These are phyloP conservation scores for Macrophomina pseudophaseolina DNA, from an alignment of 2,329 filamentous ascomycete genomes.

Conservation along the genomic window DNA sequence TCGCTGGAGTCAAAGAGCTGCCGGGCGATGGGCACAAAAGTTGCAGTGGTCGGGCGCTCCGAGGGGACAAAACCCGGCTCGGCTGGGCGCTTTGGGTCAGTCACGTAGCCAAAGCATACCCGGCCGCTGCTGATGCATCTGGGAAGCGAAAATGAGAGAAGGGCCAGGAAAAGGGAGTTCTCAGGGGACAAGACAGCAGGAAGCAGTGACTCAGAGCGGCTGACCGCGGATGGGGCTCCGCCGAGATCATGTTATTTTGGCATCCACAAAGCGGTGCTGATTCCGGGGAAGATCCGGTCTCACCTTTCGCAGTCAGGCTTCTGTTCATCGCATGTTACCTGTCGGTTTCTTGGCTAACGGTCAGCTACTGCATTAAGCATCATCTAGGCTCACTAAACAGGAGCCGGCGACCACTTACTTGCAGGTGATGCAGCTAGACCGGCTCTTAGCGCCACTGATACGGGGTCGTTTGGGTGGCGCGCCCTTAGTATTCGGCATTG, in stretches of 20 bases:
- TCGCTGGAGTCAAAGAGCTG: neutral
- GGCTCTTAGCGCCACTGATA: conserved; percentile 10
- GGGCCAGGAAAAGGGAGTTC: neutral
- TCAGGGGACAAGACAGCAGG: neutral
- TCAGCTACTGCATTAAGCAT: conserved; percentile 7
- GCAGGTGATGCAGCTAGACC: conserved; percentile 23
- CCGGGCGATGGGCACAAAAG: conserved; percentile 20
- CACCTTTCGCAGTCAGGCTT: conserved; percentile 47
- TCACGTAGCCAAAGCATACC: conserved; percentile 37
- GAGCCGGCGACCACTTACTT: conserved; percentile 13
- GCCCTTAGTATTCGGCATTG: neutral
- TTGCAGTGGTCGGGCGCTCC: neutral
- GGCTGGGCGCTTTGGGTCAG: neutral
- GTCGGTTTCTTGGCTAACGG: conserved; percentile 31
- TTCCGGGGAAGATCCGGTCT: neutral
- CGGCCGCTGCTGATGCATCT: conserved; percentile 37
- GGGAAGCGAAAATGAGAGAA: neutral
- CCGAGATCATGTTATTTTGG: neutral
- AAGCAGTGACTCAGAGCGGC: neutral
- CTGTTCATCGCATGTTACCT: conserved; percentile 45
- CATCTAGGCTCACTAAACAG: neutral
- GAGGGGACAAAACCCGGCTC: neutral
- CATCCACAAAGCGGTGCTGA: neutral
- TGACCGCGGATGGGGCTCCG: neutral
- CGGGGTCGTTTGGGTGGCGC: neutral